Evolutionary conservation across 2,329 filamentous ascomycete genomes (phyloP).

Genomic region (Stromatinia cepivora): DNA sequence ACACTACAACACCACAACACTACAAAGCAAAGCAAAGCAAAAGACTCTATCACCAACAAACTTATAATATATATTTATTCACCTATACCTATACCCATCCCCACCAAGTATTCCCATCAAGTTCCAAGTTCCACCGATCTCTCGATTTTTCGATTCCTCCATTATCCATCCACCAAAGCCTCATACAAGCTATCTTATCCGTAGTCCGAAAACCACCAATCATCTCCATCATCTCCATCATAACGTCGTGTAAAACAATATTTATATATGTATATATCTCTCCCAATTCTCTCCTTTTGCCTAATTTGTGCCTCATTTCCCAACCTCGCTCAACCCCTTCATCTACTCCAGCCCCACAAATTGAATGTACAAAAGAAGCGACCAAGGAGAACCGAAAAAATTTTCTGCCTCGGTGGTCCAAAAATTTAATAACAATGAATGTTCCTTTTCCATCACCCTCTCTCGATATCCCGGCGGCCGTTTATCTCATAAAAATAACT

Average conservation of each 20-base stretch:
- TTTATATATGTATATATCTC: neutral
- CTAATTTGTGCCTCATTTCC: too few relatives aligned
- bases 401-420: neutral
- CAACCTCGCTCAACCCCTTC: neutral
- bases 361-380: neutral
- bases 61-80: too few relatives aligned
- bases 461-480: neutral
- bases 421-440: constrained; percentile 8
- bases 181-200: neutral
- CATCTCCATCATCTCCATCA: neutral
- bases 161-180: neutral
- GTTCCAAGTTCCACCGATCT: neutral
- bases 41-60: too few relatives aligned
- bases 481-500: constrained; percentile 3
- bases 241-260: neutral
- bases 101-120: neutral
- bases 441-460: neutral
- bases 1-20: too few relatives aligned
- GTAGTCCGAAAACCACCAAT: neutral
- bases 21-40: too few relatives aligned
- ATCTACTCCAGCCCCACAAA: neutral
- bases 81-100: too few relatives aligned
- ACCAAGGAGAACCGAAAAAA: neutral
- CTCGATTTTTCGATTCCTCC: neutral
- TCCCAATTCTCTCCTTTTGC: neutral